These are phyloP conservation scores for Penicillium vulpinum DNA, from an alignment of 2,329 filamentous ascomycete species.

Conservation along the genomic window DNA sequence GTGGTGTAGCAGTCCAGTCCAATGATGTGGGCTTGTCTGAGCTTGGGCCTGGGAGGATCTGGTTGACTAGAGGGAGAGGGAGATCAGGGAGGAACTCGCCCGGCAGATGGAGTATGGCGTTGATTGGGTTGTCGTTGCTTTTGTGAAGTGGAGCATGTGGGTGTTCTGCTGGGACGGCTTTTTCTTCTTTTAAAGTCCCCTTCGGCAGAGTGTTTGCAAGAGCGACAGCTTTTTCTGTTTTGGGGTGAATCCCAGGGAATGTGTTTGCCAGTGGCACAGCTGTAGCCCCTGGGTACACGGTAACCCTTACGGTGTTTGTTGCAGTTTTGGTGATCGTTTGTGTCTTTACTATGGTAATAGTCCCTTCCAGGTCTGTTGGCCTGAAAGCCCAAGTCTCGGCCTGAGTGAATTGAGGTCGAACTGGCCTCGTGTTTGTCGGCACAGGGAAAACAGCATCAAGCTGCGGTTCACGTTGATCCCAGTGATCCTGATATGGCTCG, in stretches of 20 bases:
- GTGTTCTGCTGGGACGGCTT: not conserved
- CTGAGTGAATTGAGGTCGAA: not conserved
- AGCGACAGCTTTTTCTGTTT: not conserved
- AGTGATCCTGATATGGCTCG: not conserved
- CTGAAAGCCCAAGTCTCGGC: not conserved
- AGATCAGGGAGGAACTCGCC: conserved; percentile 11
- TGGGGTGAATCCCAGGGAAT: not conserved
- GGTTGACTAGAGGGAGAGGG: conserved; percentile 9
- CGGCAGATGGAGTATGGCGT: conserved; percentile 6
- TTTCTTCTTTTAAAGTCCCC: conserved; percentile 3
- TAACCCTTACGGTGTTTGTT: conserved; percentile 14
- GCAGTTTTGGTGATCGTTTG: conserved; percentile 12
- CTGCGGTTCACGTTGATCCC: not conserved
- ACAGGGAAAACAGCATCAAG: not conserved
- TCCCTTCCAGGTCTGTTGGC: not conserved
- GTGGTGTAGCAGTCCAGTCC: conserved; percentile 26
- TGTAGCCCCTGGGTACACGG: not conserved
- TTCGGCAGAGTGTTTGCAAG: conserved; percentile 1
- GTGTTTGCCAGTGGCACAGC: not conserved
- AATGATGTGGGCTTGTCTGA: conserved; percentile 3
- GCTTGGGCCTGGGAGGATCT: conserved; percentile 7
- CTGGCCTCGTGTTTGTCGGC: not conserved
- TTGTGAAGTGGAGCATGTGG: not conserved
- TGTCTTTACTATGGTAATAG: conserved; percentile 12
- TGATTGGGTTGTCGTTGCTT: not conserved